A percentile compares a stretch with the other conserved stretches of the same genome.
These are phyloP conservation scores for Nakazawaea pomicola DNA, from an alignment of 805 yeast species.

Conservation along the genomic window DNA sequence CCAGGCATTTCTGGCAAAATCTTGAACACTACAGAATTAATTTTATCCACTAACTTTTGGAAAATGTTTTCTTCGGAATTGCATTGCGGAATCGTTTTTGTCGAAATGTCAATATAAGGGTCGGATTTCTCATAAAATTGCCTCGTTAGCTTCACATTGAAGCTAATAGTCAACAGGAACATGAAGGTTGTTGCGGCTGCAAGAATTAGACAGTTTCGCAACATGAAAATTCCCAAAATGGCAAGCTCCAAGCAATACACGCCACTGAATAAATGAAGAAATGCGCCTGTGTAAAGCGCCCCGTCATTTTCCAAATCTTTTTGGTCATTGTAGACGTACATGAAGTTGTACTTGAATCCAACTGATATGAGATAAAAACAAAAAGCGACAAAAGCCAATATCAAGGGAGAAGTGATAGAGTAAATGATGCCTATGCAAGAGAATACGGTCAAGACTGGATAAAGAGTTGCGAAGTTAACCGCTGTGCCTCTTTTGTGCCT, in stretches of 20 bases:
- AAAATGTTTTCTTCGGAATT: too few species aligned
- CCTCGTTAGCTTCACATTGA: conserved; percentile 32
- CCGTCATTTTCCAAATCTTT: too few species aligned
- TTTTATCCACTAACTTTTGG: too few species aligned
- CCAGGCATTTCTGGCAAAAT: too few species aligned
- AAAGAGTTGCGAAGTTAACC: conserved; percentile 83
- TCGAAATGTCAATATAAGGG: conserved; percentile 20
- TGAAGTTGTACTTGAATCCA: conserved; percentile 67
- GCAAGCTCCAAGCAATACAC: conserved; percentile 77
- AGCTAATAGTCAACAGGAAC: conserved; percentile 48
- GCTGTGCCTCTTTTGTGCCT: conserved; percentile 40
- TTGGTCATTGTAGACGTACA: conserved; percentile 53
- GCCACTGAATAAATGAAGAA: conserved; percentile 75
- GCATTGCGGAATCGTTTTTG: too few species aligned
- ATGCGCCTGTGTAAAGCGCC: conserved; percentile 63
- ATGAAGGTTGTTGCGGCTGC: conserved; percentile 49
- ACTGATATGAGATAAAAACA: conserved; percentile 53
- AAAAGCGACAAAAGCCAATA: conserved; percentile 53
- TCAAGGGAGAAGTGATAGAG: conserved; percentile 74
- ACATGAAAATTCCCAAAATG: conserved; percentile 64
- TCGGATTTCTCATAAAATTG: conserved; percentile 20
- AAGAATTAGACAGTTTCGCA: conserved; percentile 41
- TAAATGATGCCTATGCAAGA: conserved; percentile 78
- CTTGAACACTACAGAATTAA: too few species aligned
- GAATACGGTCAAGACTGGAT: conserved; percentile 71